Evolutionary conservation across 352 stramenopile genomes (phyloP), one percentile per base, ranked within the genome.

Genomic region (Globisporangium barbulae): DNA sequence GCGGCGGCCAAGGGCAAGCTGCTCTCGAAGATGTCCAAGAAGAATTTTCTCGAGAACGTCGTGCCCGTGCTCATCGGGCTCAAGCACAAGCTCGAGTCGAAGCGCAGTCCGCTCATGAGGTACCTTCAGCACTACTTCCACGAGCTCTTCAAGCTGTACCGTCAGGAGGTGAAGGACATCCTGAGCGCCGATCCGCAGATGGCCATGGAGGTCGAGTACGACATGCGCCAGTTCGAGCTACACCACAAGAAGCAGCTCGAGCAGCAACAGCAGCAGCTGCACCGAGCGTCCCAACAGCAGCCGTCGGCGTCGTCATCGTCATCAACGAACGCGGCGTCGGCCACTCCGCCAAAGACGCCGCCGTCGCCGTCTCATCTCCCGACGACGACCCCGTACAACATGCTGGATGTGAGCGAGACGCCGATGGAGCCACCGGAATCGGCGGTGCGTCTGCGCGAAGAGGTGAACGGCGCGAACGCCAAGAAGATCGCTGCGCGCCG

Each of bases 1-100:
- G 89, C 89, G 39, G 87, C 85, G 12, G 94, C 95, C 28, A 98
- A 98, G 74, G 85, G 88, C 12, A 94, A 93, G 57, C 69, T 99
- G 28, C 75, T 99, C 2, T 96, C 88, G 0, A 98, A 98, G 60
- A 95, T 99, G 74, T 98, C 93, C 41, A 90, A 96, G 67, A 99
- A 98, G 74, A 98, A 99, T 69, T 91, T 99, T 48, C 78, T 99
- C 37, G 96, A 99, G 73, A 98, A 98, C 53, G 81, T 99, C 2
- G 86, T 99, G 10, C 97, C 97, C 0, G 95, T 99, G 42, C 73
- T 99, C 21, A 97, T 98, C 59, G 96, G 91, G 19, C 81, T 99
- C 35, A 99, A 99, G 72, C 88, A 93, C 59, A 91, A 94, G 33
- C 80, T 99, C 28, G 94, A 99, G 64, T 81, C 78, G 21, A 97